Percentiles rank a stretch among this genome's conserved stretches.
These are phyloP conservation scores for Populus trichocarpa DNA, from an alignment of 441 rosid genomes.

Conservation along the genomic window DNA sequence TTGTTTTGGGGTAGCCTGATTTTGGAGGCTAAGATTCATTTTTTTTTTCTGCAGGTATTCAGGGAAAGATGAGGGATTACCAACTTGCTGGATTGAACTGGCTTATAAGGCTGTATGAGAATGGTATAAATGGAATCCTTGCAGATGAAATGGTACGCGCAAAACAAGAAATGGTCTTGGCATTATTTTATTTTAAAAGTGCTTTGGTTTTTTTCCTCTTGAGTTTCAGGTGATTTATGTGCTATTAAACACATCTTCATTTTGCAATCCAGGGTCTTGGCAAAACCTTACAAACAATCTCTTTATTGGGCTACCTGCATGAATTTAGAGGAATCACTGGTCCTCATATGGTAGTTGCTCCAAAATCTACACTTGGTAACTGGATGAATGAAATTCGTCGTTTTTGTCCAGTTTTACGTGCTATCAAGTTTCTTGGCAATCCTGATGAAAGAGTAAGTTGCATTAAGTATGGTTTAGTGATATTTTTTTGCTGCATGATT, in stretches of 20 bases:
- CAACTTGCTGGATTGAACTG: conserved; percentile 97
- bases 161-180: neutral
- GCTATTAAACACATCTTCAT: neutral
- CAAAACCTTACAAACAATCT: conserved; percentile 96
- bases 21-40: neutral
- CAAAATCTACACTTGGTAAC: conserved; percentile 99
- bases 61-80: conserved; percentile 97
- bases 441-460: conserved; percentile 94
- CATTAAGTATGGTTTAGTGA: conserved; percentile 4
- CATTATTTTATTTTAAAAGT: neutral
- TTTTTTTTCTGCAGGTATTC: conserved; percentile 59
- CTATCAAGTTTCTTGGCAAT: conserved; percentile 96
- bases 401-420: conserved; percentile 85
- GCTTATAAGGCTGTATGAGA: conserved; percentile 96
- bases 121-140: conserved; percentile 97
- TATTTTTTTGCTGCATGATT: neutral
- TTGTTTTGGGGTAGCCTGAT: neutral
- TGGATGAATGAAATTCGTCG: conserved; percentile 99
- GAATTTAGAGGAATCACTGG: conserved; percentile 95
- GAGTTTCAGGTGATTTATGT: conserved; percentile 5
- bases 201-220: neutral
- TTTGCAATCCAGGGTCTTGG: conserved; percentile 78
- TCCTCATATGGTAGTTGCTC: conserved; percentile 99
- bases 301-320: conserved; percentile 90
- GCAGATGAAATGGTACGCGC: conserved; percentile 95